Percentiles rank a stretch among this genome's conserved stretches.
Conservation (phyloP, 2,329 filamentous ascomycete species). For the Helminthosporium solani region DNA sequence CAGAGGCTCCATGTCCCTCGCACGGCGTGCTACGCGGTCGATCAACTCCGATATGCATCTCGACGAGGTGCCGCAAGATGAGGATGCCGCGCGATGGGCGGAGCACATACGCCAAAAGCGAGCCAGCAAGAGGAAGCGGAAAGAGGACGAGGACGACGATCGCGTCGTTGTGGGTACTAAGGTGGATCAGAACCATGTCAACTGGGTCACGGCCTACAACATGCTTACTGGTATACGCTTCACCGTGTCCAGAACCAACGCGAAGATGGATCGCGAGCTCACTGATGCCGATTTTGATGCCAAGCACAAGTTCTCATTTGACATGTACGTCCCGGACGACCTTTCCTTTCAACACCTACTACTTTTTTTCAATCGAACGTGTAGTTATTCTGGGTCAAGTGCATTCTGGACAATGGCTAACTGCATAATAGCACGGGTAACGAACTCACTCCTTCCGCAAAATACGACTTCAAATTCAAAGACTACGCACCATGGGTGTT, state of each 20-base stretch:
- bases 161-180: slow-evolving; percentile 91
- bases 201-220: slow-evolving; percentile 98
- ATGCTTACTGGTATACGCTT: slow-evolving; percentile 99
- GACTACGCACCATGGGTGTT: slow-evolving; percentile 99
- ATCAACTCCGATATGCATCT: slow-evolving; percentile 80
- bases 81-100: slow-evolving; percentile 88
- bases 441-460: slow-evolving; percentile 93
- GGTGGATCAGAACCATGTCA: slow-evolving; percentile 94
- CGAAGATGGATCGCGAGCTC: slow-evolving; percentile 88
- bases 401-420: slow-evolving; percentile 23
- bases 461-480: slow-evolving; percentile 99
- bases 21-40: slow-evolving; percentile 77
- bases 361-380: slow-evolving; percentile 8
- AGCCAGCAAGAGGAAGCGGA: slow-evolving; percentile 78
- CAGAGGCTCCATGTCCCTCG: slow-evolving; percentile 80
- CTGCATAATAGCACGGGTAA: slow-evolving; percentile 73
- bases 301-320: slow-evolving; percentile 97
- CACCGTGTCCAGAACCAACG: slow-evolving; percentile 92
- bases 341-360: slow-evolving; percentile 16
- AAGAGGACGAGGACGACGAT: slow-evolving; percentile 89
- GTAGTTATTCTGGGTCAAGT: slow-evolving; percentile 15
- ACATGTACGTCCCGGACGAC: slow-evolving; percentile 67
- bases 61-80: slow-evolving; percentile 82
- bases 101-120: slow-evolving; percentile 91
- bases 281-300: slow-evolving; percentile 90